Evolutionary conservation across 23 red algal genomes (phyloP).

Genomic region (Chondrus crispus): DNA sequence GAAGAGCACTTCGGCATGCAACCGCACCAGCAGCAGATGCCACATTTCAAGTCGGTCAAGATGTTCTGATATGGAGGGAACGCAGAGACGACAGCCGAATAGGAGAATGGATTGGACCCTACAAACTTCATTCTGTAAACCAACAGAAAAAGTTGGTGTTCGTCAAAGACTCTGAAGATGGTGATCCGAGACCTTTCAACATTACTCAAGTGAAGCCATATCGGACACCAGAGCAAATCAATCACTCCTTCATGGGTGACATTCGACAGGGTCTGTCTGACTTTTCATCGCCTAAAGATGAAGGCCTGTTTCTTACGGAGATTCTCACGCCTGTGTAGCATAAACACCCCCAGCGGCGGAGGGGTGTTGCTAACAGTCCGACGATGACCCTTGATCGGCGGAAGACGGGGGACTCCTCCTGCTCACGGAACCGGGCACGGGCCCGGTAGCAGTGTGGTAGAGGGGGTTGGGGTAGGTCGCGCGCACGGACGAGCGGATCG

Average conservation of each 20-base stretch:
- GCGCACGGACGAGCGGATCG: no score
- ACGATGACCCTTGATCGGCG: no score
- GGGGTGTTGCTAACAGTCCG: no score
- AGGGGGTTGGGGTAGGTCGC: no score
- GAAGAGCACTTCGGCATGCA: background rate
- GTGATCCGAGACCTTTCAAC: background rate
- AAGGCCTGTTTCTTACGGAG: background rate
- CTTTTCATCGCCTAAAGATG: background rate
- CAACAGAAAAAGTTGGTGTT: background rate
- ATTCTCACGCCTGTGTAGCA: slow-evolving; percentile 2
- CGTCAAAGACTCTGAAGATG: background rate
- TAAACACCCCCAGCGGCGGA: no score
- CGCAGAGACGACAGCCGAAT: background rate
- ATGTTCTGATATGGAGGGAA: background rate
- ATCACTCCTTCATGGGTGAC: background rate
- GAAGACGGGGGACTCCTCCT: no score
- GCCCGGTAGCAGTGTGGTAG: no score
- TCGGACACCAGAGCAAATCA: background rate
- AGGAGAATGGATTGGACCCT: background rate
- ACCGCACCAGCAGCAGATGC: background rate
- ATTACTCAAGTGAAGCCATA: background rate
- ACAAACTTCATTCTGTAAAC: background rate
- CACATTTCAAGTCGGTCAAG: background rate
- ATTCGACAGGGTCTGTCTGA: background rate
- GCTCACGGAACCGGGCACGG: no score